These are phyloP conservation scores for Saccharomycopsis hybrid DNA, from an alignment of 1,139 yeast genomes.

Conservation along the genomic window DNA sequence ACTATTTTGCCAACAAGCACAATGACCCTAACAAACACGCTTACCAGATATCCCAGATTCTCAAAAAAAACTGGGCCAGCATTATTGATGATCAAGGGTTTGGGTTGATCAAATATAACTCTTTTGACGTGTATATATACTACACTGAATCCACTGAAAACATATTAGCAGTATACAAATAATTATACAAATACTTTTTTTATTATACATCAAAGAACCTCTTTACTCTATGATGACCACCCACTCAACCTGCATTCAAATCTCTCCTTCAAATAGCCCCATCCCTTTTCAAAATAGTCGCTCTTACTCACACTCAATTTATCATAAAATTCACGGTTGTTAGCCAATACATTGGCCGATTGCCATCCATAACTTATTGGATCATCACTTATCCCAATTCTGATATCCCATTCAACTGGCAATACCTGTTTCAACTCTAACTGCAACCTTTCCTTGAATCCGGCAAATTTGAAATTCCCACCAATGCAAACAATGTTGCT, in stretches of 20 bases:
- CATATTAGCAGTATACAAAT: conserved; percentile 14
- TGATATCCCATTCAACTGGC: conserved; percentile 61
- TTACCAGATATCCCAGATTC: conserved; percentile 6
- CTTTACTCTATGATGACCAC: conserved; percentile 4
- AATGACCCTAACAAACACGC: conserved; percentile 16
- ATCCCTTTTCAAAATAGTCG: conserved; percentile 84
- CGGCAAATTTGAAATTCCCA: conserved; percentile 69
- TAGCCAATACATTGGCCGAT: conserved; percentile 49
- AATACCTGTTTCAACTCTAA: conserved; percentile 58
- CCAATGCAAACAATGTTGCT: conserved; percentile 80
- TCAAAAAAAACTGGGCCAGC: background rate
- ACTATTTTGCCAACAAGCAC: background rate
- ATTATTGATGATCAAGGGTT: conserved; percentile 13
- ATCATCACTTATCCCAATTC: conserved; percentile 42
- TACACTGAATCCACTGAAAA: background rate
- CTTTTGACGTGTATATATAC: conserved; percentile 8
- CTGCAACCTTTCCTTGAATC: conserved; percentile 55
- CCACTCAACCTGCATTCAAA: conserved; percentile 43
- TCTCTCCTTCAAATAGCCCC: conserved; percentile 59
- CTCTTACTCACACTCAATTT: conserved; percentile 60
- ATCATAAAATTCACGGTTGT: conserved; percentile 41
- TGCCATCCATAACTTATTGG: conserved; percentile 47
- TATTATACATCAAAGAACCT: too few relatives aligned
- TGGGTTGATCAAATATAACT: conserved; percentile 12
- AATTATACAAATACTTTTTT: background rate